Evolutionary conservation across 805 yeast species (phyloP), one percentile per base, ranked within the genome.

Genomic region (Candida endomychidarum): DNA sequence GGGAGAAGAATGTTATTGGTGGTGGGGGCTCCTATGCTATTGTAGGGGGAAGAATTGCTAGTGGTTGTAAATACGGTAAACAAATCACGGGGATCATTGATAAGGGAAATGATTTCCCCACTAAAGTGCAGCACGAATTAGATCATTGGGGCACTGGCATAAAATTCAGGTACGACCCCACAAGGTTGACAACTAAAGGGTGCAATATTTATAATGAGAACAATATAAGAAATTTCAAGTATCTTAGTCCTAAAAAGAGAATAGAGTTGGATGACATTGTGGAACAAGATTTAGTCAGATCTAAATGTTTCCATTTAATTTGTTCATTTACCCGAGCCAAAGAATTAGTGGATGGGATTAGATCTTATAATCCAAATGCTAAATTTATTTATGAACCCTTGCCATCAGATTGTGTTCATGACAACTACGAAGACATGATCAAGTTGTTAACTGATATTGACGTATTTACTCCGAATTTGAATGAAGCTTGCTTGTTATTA

Each of bases 11-110:
- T 55, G 70, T 90, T 6, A 69, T 86, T 34, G 98, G 98, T 0
- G 98, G 98, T 2, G 98, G 90, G 2, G 96, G 95, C 0, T 77
- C 91, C 0, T 90, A 75, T 57, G 89, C 89, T 2, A 75, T 81
- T 1, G 63, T 84, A 11, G 96, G 96, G 0, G 80, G 87, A 0
- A 65, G 90, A 17, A 66, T 86, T 36, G 66, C 79, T 1, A 54
- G 76, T 7, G 72, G 77, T 0, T 42, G 52, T 0, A 46, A 46
- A 0, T 43, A 58, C 15, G 63, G 77, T 0, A 28, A 47, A 3
- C 54, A 54, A 6, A 69, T 81, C n/a, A 73, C 81, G 2, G 84
- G 90, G 65, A 76, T 90, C 8, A 73, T 89, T 1, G 97, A 90
- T 55, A 72, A 77, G 38, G 98, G 98, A 0, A 52, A 58, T 3